Base-by-base conservation (phyloP, 2,329 filamentous ascomycete species). In the Ophiostoma ips region DNA sequence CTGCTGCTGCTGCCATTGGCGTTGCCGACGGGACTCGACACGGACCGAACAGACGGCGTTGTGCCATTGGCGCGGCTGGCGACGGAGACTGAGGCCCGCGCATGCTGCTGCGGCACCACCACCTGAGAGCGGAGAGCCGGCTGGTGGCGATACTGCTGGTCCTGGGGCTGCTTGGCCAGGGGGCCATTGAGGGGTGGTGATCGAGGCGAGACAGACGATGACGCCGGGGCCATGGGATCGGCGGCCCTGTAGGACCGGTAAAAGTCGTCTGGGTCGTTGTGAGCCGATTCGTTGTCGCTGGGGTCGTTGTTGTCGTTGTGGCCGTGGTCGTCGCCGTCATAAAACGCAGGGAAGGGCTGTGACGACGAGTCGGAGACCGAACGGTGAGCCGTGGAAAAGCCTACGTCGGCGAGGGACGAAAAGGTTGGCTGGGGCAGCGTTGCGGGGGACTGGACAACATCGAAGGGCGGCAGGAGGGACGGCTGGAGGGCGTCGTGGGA, bases 21-120 rank as follows among this genome's bases (percentile, higher is more conserved):
- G 49, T 64, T 69, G 58, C 70, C 69, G 53, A 74, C 60, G 36
- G 77, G 75, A 57, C 71, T 76, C 40, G 77, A 81, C 49, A 68
- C 72, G 24, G 77, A 78, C 52, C 78, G 75, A 52, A 66, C 61
- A 40, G 70, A 62, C 52, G 70, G 72, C 46, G 65, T 54, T 41
- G 28, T 10, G 10, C 65, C 65, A 50, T 61, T 64, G 55, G 68
- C 68, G 54, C 58, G 53, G 50, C 62, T 53, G 68, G 52, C 62
- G 51, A 68, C 63, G 50, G 66, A 62, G 51, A 66, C 59, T 34
- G 65, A 59, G 55, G 70, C 65, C 56, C 71, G 68, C 19, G 41
- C 19, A 15, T 40, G 45, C 24, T 48, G 36, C 3, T 30, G 49
- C 5, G 28, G 16, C 5, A 34, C 35, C 5, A 34, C 35, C 28